Conservation (phyloP, 352 stramenopile genomes). For the Phytophthora nicotianae region DNA sequence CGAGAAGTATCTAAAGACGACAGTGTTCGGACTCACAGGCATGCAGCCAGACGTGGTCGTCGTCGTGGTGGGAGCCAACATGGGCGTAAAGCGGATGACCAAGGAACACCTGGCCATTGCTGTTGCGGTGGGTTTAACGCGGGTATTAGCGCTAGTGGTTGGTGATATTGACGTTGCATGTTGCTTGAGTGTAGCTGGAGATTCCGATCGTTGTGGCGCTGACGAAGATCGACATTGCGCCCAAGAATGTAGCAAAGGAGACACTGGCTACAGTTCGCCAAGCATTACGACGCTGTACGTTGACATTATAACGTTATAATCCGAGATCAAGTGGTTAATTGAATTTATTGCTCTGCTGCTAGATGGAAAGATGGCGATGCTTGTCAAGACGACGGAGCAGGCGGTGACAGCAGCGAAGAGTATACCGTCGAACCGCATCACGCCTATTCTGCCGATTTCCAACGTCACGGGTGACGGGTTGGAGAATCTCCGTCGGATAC, state of each 20-base stretch:
- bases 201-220: constrained; percentile 94
- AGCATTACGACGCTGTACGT: constrained; percentile 77
- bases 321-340: constrained; percentile 2
- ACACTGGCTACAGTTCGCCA: constrained; percentile 91
- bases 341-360: constrained; percentile 2
- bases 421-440: constrained; percentile 92
- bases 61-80: constrained; percentile 94
- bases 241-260: constrained; percentile 92
- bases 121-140: constrained; percentile 60
- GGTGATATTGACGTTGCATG: neutral
- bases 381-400: constrained; percentile 90
- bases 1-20: constrained; percentile 99
- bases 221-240: constrained; percentile 95
- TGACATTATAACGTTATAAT: neutral
- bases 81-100: constrained; percentile 95
- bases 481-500: constrained; percentile 75
- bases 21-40: constrained; percentile 97
- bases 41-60: constrained; percentile 96
- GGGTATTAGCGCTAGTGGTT: neutral
- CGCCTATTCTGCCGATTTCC: constrained; percentile 97
- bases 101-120: constrained; percentile 94
- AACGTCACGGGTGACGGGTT: constrained; percentile 97
- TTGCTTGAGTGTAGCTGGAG: constrained; percentile 55
- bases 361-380: constrained; percentile 94
- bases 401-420: constrained; percentile 87